Base-by-base conservation (phyloP, 148 eudicot species). In the Bassia scoparia region DNA sequence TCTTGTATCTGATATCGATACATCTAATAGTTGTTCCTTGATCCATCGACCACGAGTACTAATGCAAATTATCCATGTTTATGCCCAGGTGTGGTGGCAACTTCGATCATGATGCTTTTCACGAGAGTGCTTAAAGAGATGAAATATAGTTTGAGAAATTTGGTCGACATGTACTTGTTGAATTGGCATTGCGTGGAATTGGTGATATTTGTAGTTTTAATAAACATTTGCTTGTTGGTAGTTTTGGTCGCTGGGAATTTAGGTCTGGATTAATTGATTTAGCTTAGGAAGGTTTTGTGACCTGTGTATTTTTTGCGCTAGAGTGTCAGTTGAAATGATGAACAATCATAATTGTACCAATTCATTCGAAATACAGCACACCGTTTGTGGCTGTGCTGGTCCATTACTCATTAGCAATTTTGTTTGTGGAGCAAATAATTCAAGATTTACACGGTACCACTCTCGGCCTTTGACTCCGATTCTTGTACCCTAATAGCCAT, bases 21-120 rank as follows among this genome's bases (percentile, higher is more conserved):
- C 41, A 7, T 37, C 4, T 3, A 41, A 2, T 21, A 13, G 3
- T 23, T 30, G 18, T 41, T 8, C 37, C 33, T 62, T 48, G 10
- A 5, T 61, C 7, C 27, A n/a, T 18, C 59, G n/a, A n/a, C n/a
- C n/a, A n/a, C n/a, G n/a, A 5, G 20, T 37, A 38, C 21, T 59
- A 66, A 71, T 41, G 67, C 24, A 43, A 2, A 17, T 3, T 58
- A 31, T 71, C n/a, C 30, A 21, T 12, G 50, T 38, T 44, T 18
- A 37, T 75, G 24, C 75, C 65, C 81, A 93, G 98, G 98, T 58
- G 93, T 88, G 15, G 15, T 93, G 98, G 98, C 97, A 90, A n/a
- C 76, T 93, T 93, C 29, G 86, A 93, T 78, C 97, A 93, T n/a
- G 79, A 83, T 82, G 89, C 95, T 93, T 64, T 89, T 53, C 68